Percentiles rank a stretch among this genome's conserved stretches.
phyloP scores from a whole-genome alignment of 2,329 filamentous ascomycete genomes.

The Corinectria fuckeliana region DNA sequence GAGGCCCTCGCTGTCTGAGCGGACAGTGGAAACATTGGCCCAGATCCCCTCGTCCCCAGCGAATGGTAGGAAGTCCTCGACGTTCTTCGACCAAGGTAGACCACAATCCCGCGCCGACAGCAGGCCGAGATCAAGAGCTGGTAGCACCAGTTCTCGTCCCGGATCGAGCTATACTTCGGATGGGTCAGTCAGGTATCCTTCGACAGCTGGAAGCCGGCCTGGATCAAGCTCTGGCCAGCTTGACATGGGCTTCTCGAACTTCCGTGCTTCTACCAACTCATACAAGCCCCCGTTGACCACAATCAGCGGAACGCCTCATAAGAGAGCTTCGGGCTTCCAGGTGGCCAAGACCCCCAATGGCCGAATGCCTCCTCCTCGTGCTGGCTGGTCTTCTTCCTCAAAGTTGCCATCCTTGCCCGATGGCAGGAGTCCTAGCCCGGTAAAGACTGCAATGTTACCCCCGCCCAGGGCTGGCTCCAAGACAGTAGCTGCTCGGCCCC shows the following conservation, averaged over 20 bases:
- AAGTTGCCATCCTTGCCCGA: conserved; percentile 36
- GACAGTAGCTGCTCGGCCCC: conserved; percentile 51
- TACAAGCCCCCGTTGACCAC: conserved; percentile 52
- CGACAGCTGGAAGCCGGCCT: conserved; percentile 59
- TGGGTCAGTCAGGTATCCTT: conserved; percentile 59
- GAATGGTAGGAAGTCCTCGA: conserved; percentile 69
- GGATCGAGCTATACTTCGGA: conserved; percentile 68
- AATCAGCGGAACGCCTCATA: conserved; percentile 53
- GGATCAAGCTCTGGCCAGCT: conserved; percentile 60
- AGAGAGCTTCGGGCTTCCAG: conserved; percentile 30
- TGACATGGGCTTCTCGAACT: conserved; percentile 46
- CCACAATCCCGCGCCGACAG: conserved; percentile 56
- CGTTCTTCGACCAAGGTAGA: conserved; percentile 73
- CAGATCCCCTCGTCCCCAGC: conserved; percentile 80
- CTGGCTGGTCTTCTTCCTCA: conserved; percentile 31
- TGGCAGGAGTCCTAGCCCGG: conserved; percentile 48
- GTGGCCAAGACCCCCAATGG: conserved; percentile 34
- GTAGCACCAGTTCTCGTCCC: conserved; percentile 55
- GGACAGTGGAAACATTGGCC: conserved; percentile 85
- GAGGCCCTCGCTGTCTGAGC: conserved; percentile 73
- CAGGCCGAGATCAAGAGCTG: conserved; percentile 55
- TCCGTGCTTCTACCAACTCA: conserved; percentile 52
- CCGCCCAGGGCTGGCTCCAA: conserved; percentile 53
- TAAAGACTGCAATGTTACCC: conserved; percentile 42
- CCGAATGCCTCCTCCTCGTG: conserved; percentile 32